Percentiles rank a stretch among this genome's conserved stretches.
Evolutionary conservation across 495 filamentous ascomycete species (phyloP).

Genomic region (Penicillium pulvis): DNA sequence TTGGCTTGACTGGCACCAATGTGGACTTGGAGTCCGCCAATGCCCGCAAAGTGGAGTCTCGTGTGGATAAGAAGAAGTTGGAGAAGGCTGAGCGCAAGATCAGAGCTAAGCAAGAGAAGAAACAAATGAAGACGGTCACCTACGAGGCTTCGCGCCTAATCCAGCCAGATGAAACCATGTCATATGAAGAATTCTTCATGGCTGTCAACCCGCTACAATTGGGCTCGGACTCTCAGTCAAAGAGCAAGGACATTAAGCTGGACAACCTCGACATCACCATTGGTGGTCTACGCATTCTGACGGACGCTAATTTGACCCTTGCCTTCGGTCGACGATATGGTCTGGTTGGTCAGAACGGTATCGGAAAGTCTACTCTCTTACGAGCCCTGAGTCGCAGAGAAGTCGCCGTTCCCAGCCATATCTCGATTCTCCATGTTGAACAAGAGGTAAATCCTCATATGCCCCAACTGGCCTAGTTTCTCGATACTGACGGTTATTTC

Average conservation of each 20-base stretch:
- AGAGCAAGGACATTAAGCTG: conserved; percentile 99
- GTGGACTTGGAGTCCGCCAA: conserved; percentile 96
- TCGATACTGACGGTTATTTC: conserved; percentile 13
- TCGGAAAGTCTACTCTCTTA: conserved; percentile 95
- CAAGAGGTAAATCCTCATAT: conserved; percentile 68
- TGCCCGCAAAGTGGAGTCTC: conserved; percentile 89
- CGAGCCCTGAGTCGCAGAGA: conserved; percentile 92
- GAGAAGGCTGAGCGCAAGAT: conserved; percentile 99
- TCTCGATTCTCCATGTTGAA: conserved; percentile 98
- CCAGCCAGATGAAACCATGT: conserved; percentile 79
- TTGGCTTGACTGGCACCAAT: conserved; percentile 78
- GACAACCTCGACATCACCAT: conserved; percentile 95
- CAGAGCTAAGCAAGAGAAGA: conserved; percentile 96
- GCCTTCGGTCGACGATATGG: conserved; percentile 95
- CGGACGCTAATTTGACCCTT: conserved; percentile 85
- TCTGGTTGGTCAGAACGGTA: conserved; percentile 98
- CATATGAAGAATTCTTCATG: conserved; percentile 99
- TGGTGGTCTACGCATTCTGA: conserved; percentile 82
- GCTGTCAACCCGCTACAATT: conserved; percentile 94
- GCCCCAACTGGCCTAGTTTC: background rate
- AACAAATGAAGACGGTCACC: conserved; percentile 94
- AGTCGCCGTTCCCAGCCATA: conserved; percentile 90
- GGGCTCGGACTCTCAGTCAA: conserved; percentile 67
- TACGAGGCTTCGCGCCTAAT: conserved; percentile 94
- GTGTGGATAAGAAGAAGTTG: conserved; percentile 97